Conservation (phyloP, 2,329 filamentous ascomycete species). For the Fonsecaea nubica region DNA sequence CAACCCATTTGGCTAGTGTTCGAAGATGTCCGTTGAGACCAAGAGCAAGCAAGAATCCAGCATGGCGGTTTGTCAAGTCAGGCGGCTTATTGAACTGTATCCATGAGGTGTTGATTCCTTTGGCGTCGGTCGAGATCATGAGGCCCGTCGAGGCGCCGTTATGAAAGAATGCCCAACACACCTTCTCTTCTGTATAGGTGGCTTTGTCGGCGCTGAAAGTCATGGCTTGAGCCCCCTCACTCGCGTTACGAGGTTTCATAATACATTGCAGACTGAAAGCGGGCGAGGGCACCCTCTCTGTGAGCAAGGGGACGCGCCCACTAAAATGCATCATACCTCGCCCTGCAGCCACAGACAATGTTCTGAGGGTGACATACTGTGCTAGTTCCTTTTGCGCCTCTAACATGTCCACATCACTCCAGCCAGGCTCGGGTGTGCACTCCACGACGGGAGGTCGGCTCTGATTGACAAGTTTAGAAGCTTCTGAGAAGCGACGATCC, state of each 20-base stretch:
- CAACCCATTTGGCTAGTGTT: constrained; percentile 94
- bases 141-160: constrained; percentile 92
- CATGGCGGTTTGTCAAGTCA: constrained; percentile 94
- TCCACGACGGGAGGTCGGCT: constrained; percentile 79
- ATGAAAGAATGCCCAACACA: constrained; percentile 98
- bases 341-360: constrained; percentile 85
- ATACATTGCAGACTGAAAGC: constrained; percentile 92
- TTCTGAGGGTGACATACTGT: constrained; percentile 83
- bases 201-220: constrained; percentile 84
- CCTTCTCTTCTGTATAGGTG: constrained; percentile 91
- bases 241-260: constrained; percentile 90
- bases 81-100: constrained; percentile 96
- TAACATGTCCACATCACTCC: constrained; percentile 84
- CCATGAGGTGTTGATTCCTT: constrained; percentile 97
- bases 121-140: constrained; percentile 85
- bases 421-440: constrained; percentile 74
- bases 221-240: constrained; percentile 47
- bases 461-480: constrained; percentile 82
- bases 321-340: constrained; percentile 88
- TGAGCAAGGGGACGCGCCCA: constrained; percentile 83
- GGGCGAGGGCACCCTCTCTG: constrained; percentile 86
- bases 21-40: constrained; percentile 96
- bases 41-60: constrained; percentile 87
- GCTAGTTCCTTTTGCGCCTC: constrained; percentile 93
- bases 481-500: constrained; percentile 87